Evolutionary conservation across 164 flowering plant genomes (phyloP).

Genomic region (Vitis rotundifolia): DNA sequence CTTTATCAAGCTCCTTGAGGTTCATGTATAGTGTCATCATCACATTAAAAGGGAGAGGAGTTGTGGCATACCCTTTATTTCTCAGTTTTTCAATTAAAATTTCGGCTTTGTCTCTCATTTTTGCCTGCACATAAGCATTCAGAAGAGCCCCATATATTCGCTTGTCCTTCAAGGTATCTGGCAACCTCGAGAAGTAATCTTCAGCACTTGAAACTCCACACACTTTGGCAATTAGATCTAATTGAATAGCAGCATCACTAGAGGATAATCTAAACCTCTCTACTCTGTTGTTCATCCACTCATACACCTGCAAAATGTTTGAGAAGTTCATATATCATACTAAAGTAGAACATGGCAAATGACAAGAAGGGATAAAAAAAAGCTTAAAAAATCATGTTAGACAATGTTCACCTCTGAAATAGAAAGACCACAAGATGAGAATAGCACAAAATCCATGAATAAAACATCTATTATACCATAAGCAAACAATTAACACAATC

Average conservation of each 20-base stretch:
- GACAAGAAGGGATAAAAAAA: too few species aligned
- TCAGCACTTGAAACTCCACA: constrained; percentile 73
- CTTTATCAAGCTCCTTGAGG: constrained; percentile 62
- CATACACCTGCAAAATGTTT: constrained; percentile 59
- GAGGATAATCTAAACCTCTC: constrained; percentile 59
- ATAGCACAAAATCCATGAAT: too few species aligned
- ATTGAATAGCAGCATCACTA: constrained; percentile 85
- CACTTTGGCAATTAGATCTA: constrained; percentile 80
- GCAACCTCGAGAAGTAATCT: constrained; percentile 55
- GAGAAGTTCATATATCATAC: neutral
- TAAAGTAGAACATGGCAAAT: neutral
- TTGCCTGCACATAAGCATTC: constrained; percentile 65
- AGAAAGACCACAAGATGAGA: too few species aligned
- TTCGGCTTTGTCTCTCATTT: constrained; percentile 68
- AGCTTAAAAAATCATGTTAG: too few species aligned
- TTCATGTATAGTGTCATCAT: constrained; percentile 95
- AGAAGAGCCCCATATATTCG: constrained; percentile 76
- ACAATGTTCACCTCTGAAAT: too few species aligned
- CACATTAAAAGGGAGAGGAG: constrained; percentile 76
- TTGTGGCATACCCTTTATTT: constrained; percentile 45
- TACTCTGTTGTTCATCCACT: constrained; percentile 73
- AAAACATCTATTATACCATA: too few species aligned
- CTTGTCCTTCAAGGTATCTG: constrained; percentile 57
- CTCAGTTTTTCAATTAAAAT: constrained; percentile 51
- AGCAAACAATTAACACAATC: too few species aligned